Evolutionary conservation across 306 rosid genomes (phyloP).

Genomic region (Cicer bijugum): DNA sequence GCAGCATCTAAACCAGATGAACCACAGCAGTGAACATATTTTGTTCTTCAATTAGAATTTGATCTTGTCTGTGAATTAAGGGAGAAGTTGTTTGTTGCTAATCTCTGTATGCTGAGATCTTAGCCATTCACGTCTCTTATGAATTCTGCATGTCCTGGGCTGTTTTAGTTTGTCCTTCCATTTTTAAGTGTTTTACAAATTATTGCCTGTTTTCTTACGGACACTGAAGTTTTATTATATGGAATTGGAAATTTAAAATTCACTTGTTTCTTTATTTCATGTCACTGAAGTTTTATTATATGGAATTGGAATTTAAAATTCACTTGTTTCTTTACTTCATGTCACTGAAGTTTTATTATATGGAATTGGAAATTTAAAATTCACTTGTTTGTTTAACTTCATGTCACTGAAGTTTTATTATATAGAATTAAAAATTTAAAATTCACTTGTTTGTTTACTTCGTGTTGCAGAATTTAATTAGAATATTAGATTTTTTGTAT

Average conservation of each 20-base stretch:
- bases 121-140: conserved; percentile 73
- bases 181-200: conserved; percentile 62
- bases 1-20: conserved; percentile 74
- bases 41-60: conserved; percentile 56
- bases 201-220: conserved; percentile 59
- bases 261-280: conserved; percentile 3
- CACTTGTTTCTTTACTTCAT: not conserved
- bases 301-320: conserved; percentile 54
- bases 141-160: conserved; percentile 61
- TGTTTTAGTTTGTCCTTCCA: conserved; percentile 69
- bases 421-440: conserved; percentile 56
- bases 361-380: conserved; percentile 55
- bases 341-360: conserved; percentile 51
- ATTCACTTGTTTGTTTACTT: conserved; percentile 10
- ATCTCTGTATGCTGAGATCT: conserved; percentile 54
- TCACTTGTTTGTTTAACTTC: not conserved
- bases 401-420: conserved; percentile 48
- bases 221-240: conserved; percentile 53
- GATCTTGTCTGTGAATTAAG: conserved; percentile 58
- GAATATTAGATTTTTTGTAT: too few species aligned
- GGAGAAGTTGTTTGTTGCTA: conserved; percentile 72
- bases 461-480: too few species aligned
- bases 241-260: conserved; percentile 56
- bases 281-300: conserved; percentile 51
- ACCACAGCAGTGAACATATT: conserved; percentile 64